Evolutionary conservation across 2,329 filamentous ascomycete species (phyloP).

Genomic region (Sphaerulina populicola): DNA sequence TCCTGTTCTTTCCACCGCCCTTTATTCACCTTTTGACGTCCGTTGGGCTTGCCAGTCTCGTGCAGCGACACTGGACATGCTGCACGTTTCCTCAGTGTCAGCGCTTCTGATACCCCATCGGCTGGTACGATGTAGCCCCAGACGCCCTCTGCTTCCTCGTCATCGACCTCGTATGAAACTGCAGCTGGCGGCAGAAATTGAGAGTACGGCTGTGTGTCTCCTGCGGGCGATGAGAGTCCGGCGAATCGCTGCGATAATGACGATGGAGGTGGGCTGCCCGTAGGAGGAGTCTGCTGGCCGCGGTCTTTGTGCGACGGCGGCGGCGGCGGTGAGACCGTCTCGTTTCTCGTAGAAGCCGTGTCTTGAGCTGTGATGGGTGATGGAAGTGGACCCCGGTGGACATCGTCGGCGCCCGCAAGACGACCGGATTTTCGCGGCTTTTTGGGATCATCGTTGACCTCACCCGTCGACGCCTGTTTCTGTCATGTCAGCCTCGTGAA

Average conservation of each 20-base stretch:
- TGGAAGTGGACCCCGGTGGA: constrained; percentile 60
- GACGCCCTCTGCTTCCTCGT: constrained; percentile 75
- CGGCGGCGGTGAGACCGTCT: neutral
- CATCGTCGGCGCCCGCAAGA: constrained; percentile 39
- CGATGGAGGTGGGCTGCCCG: constrained; percentile 24
- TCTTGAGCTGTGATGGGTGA: constrained; percentile 69
- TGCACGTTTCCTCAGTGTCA: constrained; percentile 68
- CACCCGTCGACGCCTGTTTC: constrained; percentile 56
- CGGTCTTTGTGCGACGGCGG: constrained; percentile 18
- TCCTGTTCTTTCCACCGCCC: constrained; percentile 52
- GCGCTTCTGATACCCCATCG: constrained; percentile 46
- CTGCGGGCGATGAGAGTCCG: constrained; percentile 56
- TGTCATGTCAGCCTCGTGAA: constrained; percentile 5
- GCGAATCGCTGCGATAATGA: constrained; percentile 23
- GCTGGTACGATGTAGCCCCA: constrained; percentile 93
- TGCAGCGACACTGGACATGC: constrained; percentile 54
- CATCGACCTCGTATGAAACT: constrained; percentile 70
- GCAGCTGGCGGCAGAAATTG: constrained; percentile 68
- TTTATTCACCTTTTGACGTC: constrained; percentile 41
- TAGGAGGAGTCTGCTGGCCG: constrained; percentile 39
- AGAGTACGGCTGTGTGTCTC: constrained; percentile 63
- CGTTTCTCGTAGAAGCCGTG: constrained; percentile 46
- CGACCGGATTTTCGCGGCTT: constrained; percentile 74
- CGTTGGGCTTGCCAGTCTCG: constrained; percentile 32
- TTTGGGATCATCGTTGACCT: constrained; percentile 61